Percentiles rank a stretch among this genome's conserved stretches.
These are phyloP conservation scores for Saccharum spontaneum DNA, from an alignment of 176 grass and related monocot genomes.

Conservation along the genomic window DNA sequence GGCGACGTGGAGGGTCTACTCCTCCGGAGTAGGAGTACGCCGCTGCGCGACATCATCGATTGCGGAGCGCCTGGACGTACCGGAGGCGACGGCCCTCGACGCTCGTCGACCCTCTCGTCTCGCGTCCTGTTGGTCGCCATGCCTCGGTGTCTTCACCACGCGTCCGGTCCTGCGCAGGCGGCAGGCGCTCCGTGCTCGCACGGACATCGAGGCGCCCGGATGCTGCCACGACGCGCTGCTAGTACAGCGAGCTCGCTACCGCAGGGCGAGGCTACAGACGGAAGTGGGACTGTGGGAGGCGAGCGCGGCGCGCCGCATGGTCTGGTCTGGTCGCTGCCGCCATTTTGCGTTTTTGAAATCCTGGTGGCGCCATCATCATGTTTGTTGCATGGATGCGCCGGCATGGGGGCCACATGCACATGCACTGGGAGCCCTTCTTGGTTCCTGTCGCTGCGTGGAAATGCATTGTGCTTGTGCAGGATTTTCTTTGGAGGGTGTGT, in stretches of 20 bases:
- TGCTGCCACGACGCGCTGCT: not conserved
- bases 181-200: not conserved
- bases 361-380: not conserved
- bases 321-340: too few species aligned
- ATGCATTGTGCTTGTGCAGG: too few species aligned
- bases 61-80: not conserved
- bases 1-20: slow-evolving; percentile 20
- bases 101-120: not conserved
- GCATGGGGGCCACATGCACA: not conserved
- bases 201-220: not conserved
- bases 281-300: too few species aligned
- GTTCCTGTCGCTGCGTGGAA: not conserved
- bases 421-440: not conserved
- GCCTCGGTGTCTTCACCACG: not conserved
- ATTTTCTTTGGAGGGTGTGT: too few species aligned
- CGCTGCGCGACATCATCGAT: not conserved
- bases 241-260: not conserved
- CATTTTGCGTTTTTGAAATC: not conserved
- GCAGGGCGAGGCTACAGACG: too few species aligned
- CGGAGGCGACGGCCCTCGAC: not conserved
- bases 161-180: not conserved
- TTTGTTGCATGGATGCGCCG: too few species aligned
- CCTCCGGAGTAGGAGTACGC: too few species aligned
- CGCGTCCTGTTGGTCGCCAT: not conserved
- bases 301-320: too few species aligned